These are phyloP conservation scores for Coemansia umbellata DNA, from an alignment of 192 early-diverging fungal species.

Conservation along the genomic window DNA sequence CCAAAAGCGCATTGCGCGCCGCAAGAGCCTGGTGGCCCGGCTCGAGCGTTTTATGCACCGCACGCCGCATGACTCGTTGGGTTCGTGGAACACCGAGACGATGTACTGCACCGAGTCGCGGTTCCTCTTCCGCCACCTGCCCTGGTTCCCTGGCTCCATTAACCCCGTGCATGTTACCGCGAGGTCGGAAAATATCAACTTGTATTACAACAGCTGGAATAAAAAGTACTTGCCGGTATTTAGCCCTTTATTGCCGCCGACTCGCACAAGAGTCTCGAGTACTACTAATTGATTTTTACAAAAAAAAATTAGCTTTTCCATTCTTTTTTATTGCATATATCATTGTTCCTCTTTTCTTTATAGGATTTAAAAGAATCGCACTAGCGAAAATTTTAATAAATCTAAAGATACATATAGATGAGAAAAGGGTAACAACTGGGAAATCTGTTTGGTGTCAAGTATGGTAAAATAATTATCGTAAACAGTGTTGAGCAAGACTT, in stretches of 20 bases:
- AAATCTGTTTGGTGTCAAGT: too few species aligned
- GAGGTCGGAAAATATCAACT: conserved; percentile 10
- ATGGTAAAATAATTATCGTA: too few species aligned
- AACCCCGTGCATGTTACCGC: conserved; percentile 23
- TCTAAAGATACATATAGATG: too few species aligned
- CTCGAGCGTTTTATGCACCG: conserved; percentile 29
- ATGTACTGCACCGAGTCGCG: conserved; percentile 26
- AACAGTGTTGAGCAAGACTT: too few species aligned
- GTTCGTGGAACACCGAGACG: conserved; percentile 29
- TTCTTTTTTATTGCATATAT: too few species aligned
- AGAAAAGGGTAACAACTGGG: too few species aligned
- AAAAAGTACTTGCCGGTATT: background rate
- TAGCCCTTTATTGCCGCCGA: conserved; percentile 6
- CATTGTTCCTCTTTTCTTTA: too few species aligned
- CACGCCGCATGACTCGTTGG: conserved; percentile 22
- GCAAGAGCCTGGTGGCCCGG: background rate
- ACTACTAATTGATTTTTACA: background rate
- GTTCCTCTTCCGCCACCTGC: conserved; percentile 37
- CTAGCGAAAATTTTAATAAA: too few species aligned
- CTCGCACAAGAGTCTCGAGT: background rate
- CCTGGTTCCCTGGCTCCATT: conserved; percentile 28
- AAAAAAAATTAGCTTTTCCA: background rate
- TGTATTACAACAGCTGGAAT: conserved; percentile 4
- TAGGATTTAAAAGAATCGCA: too few species aligned
- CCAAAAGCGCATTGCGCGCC: background rate